These are phyloP conservation scores for Eutrema japonicum DNA, from an alignment of 345 rosid species.

Conservation along the genomic window DNA sequence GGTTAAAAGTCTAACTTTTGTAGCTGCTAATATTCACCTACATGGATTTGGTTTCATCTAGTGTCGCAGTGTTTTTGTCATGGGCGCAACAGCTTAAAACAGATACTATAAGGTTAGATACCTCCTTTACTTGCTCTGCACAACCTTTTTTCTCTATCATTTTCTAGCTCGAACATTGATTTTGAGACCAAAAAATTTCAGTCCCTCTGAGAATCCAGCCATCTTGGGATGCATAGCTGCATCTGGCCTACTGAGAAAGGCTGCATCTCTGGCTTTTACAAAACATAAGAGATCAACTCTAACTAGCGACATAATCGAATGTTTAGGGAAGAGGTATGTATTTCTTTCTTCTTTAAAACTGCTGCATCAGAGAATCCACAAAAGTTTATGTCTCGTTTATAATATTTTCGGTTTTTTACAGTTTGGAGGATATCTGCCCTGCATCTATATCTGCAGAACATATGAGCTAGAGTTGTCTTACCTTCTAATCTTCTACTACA, in stretches of 20 bases:
- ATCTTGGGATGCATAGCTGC: conserved; percentile 91
- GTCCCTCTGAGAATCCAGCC: conserved; percentile 56
- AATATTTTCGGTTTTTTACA: conserved; percentile 35
- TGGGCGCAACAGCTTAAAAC: conserved; percentile 68
- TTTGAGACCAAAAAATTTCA: conserved; percentile 20
- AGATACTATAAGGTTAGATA: conserved; percentile 54
- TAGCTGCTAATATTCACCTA: conserved; percentile 20
- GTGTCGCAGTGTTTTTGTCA: conserved; percentile 84
- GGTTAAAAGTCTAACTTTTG: background rate
- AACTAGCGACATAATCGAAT: conserved; percentile 75
- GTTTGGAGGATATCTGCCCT: conserved; percentile 73
- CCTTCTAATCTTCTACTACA: conserved; percentile 25
- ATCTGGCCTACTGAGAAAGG: conserved; percentile 83
- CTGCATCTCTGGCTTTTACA: conserved; percentile 75
- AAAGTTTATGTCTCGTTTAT: background rate
- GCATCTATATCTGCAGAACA: conserved; percentile 46
- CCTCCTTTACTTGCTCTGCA: background rate
- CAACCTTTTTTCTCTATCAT: background rate
- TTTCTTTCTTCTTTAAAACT: conserved; percentile 15
- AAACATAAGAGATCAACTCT: conserved; percentile 80
- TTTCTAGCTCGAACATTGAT: background rate
- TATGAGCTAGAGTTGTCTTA: conserved; percentile 21
- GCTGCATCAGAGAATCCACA: conserved; percentile 4
- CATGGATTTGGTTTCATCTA: conserved; percentile 41
- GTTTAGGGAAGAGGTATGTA: conserved; percentile 72